Evolutionary conservation across 2,329 filamentous ascomycete genomes (phyloP), one percentile per base, ranked within the genome.

Genomic region (Colletotrichum sp.): DNA sequence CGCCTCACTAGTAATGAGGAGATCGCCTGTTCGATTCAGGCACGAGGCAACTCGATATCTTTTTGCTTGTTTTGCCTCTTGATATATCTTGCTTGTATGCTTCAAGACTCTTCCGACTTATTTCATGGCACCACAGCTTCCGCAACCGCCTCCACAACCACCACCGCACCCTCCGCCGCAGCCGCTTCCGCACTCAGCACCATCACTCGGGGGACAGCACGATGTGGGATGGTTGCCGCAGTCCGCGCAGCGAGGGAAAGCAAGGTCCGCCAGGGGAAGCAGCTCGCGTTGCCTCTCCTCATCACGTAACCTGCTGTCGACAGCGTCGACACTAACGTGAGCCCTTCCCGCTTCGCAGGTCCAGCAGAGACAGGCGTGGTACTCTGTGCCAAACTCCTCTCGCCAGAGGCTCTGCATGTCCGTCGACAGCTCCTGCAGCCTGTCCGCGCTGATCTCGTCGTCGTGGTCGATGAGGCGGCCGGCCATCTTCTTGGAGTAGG

Each of bases 391-490:
- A 67, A 85, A 86, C 9, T 80, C 78, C 5, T 81, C 76, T 1
- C 78, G 78, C 67, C 80, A 87, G 4, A 85, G 18, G 21, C 73
- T 67, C 55, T 78, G 79, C 2, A 86, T 85, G 39, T 81, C 77
- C 0, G 78, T 78, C 18, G 83, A 80, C 0, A 83, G 83, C n/a
- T 78, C 71, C 0, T 78, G 79, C 2, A 86, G 73, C 39, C 69
- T 76, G 10, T 66, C 72, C 49, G 80, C 77, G 0, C 63, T 81
- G 24, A 87, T 81, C 3, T 77, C 85, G 66, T 88, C 86, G 66
- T 87, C 83, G 72, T 87, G 85, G 28, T 87, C 83, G 49, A 87
- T 79, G 63, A 84, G 83, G 5, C 77, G 75, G 0, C 82, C 81
- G 0, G 76, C 67, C 3, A 78, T 15, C 0, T 69, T 57, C 52